Evolutionary conservation across 2,329 filamentous ascomycete species (phyloP).

Genomic region (Fusarium haematococcum): DNA sequence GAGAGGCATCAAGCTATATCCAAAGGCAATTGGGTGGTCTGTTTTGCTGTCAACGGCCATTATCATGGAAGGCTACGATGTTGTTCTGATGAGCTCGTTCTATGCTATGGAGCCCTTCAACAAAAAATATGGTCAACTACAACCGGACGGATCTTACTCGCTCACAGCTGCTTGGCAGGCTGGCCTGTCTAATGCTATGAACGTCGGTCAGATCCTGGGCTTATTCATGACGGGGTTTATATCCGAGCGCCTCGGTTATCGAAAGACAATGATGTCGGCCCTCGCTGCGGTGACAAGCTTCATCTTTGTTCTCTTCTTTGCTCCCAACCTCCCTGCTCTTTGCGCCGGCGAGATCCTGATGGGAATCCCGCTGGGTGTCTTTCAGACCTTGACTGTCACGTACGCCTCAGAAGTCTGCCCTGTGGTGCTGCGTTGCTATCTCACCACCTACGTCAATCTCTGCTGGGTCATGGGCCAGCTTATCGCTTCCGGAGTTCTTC

Average conservation of each 20-base stretch:
- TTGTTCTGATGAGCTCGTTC: not conserved
- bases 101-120: not conserved
- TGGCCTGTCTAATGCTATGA: not conserved
- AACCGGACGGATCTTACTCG: not conserved
- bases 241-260: not conserved
- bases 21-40: not conserved
- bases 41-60: not conserved
- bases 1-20: constrained; percentile 9
- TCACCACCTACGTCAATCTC: not conserved
- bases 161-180: not conserved
- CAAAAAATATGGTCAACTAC: not conserved
- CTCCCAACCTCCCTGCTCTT: not conserved
- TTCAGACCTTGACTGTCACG: not conserved
- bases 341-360: not conserved
- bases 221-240: not conserved
- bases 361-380: not conserved
- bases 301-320: not conserved
- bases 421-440: not conserved
- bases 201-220: not conserved
- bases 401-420: not conserved
- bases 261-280: not conserved
- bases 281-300: not conserved
- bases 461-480: not conserved
- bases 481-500: not conserved
- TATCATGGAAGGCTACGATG: not conserved